Conservation (phyloP, 331 rosid species). For the Malus hybrid region DNA sequence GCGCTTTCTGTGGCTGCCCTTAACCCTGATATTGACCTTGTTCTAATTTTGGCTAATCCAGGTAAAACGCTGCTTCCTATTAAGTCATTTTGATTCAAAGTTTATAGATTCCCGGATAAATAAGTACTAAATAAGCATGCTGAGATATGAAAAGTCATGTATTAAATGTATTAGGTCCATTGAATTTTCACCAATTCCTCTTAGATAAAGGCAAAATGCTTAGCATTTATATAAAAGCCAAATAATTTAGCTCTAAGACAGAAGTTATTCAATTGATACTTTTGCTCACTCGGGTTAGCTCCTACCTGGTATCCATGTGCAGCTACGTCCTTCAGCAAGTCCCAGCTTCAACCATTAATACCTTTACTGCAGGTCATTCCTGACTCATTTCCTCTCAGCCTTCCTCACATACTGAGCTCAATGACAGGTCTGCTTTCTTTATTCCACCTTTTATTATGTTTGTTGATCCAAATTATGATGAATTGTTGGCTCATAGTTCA, state of each 20-base stretch:
- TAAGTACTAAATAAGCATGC: neutral
- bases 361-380: constrained; percentile 60
- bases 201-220: neutral
- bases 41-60: constrained; percentile 77
- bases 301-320: constrained; percentile 18
- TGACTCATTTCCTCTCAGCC: constrained; percentile 34
- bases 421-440: constrained; percentile 52
- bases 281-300: constrained; percentile 2
- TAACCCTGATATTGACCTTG: constrained; percentile 72
- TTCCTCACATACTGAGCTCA: constrained; percentile 44
- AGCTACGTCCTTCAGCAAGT: constrained; percentile 73
- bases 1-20: constrained; percentile 78
- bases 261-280: neutral
- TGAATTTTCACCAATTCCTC: neutral
- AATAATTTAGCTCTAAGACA: neutral
- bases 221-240: neutral
- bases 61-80: constrained; percentile 25
- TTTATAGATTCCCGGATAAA: neutral
- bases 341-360: constrained; percentile 45
- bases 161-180: neutral
- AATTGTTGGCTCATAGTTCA: neutral
- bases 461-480: neutral
- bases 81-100: neutral
- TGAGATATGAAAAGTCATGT: neutral
- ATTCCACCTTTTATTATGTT: neutral